phyloP scores from a whole-genome alignment of 2,329 filamentous ascomycete species.

The Cercospora zeae-maydis region DNA sequence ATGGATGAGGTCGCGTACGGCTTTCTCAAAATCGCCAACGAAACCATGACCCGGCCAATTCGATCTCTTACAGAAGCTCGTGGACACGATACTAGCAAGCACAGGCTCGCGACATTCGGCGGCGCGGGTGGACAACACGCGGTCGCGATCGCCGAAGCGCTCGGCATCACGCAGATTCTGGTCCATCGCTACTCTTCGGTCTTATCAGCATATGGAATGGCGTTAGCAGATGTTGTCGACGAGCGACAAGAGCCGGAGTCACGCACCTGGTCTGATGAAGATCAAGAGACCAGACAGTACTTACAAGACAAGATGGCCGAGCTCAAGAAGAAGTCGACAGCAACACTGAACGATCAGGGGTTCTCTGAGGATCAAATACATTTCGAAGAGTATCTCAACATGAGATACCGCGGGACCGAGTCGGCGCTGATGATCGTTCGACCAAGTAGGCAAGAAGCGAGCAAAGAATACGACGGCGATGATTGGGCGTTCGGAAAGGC shows the following conservation, averaged over 20 bases:
- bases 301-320: constrained; percentile 72
- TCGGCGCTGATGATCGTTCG: constrained; percentile 86
- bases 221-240: constrained; percentile 86
- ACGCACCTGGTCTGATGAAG: constrained; percentile 56
- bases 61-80: constrained; percentile 87
- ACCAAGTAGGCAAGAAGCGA: constrained; percentile 60
- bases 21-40: constrained; percentile 85
- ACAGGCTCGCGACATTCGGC: constrained; percentile 87
- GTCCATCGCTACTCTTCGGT: constrained; percentile 86
- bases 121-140: constrained; percentile 90
- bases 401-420: constrained; percentile 87
- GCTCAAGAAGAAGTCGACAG: constrained; percentile 70
- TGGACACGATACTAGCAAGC: constrained; percentile 84
- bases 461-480: constrained; percentile 59
- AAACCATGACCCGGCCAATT: constrained; percentile 87
- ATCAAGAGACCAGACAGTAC: constrained; percentile 56
- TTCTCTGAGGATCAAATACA: constrained; percentile 70
- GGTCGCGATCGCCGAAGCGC: constrained; percentile 79
- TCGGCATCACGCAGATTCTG: constrained; percentile 81
- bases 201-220: constrained; percentile 88
- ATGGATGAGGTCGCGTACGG: constrained; percentile 84
- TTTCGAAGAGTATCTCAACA: constrained; percentile 91
- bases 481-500: constrained; percentile 80
- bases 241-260: constrained; percentile 77
- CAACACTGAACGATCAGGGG: constrained; percentile 69